phyloP scores from a whole-genome alignment of 495 filamentous ascomycete species.

The Astrocystis sublimbata region DNA sequence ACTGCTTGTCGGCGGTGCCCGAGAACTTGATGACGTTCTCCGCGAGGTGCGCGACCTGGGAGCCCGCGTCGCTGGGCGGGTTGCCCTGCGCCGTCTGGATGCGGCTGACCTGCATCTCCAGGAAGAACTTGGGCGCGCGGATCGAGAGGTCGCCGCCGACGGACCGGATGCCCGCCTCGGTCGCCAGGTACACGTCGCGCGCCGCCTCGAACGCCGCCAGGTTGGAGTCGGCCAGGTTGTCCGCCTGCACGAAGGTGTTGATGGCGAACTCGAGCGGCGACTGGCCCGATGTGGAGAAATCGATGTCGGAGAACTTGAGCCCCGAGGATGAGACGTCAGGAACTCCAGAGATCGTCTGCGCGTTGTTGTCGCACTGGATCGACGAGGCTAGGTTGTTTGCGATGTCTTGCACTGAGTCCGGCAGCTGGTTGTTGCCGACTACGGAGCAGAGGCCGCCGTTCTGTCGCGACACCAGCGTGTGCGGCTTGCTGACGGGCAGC shows the following conservation, averaged over 20 bases:
- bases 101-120: constrained; percentile 49
- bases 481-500: constrained; percentile 7
- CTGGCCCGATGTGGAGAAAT: constrained; percentile 40
- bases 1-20: constrained; percentile 40
- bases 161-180: constrained; percentile 50
- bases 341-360: constrained; percentile 40
- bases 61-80: constrained; percentile 41
- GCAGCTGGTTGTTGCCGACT: constrained; percentile 42
- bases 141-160: constrained; percentile 44
- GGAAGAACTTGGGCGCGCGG: constrained; percentile 54
- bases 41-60: constrained; percentile 47
- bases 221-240: constrained; percentile 36
- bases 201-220: constrained; percentile 43
- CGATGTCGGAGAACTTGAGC: constrained; percentile 46
- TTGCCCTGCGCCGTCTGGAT: constrained; percentile 53
- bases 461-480: constrained; percentile 11
- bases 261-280: constrained; percentile 47
- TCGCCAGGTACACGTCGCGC: constrained; percentile 50
- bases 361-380: constrained; percentile 41
- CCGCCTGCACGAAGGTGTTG: constrained; percentile 42
- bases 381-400: constrained; percentile 32
- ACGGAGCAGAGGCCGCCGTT: constrained; percentile 51
- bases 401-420: constrained; percentile 25
- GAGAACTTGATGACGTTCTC: constrained; percentile 54
- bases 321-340: constrained; percentile 44